Evolutionary conservation across 805 yeast genomes (phyloP), one percentile per base, ranked within the genome.

Genomic region (Saccharomyces paradoxus): DNA sequence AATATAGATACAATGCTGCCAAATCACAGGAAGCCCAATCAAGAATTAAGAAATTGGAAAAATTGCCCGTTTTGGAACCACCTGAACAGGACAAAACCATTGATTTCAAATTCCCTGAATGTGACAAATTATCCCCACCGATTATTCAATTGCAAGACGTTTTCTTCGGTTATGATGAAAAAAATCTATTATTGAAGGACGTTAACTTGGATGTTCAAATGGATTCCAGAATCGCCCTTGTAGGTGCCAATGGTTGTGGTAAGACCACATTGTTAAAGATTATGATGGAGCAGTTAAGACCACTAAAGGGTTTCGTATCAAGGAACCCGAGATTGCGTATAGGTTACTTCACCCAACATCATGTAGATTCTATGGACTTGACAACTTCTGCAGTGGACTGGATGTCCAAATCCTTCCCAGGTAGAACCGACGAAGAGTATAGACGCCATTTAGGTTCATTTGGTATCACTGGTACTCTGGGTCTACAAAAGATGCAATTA

Each of bases 181-280:
- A 76, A 2, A 83, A 82, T 54, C 73, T 89, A 30, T 71, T 91
- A 55, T 73, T 92, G 59, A 77, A 79, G 30, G 76, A 89, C 62
- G 97, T 91, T 46, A 96, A 91, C 61, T 71, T 94, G 57, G 96
- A 89, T 61, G 89, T 94, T 53, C 96, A 89, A 71, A 78, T 92
- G 88, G 88, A 91, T 64, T 90, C 97, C 1, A 81, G 99, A 71
- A 87, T 94, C 63, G 99, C 98, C 0, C 77, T 94, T 56, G 96
- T 94, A 56, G 99, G 99, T 80, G 98, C 97, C 56, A 94, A 94
- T 70, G 99, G 99, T 76, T 89, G 97, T 68, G 99, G 99, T 87
- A 94, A 94, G 71, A 91, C 99, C 10, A 94, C 99, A 2, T 76
- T 94, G 58, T 79, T 94, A 67, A 92, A 92, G 70, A 75, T 94